Evolutionary conservation across 176 grass and related monocot genomes (phyloP), one percentile per base, ranked within the genome.

Genomic region (Oryza longistaminata): DNA sequence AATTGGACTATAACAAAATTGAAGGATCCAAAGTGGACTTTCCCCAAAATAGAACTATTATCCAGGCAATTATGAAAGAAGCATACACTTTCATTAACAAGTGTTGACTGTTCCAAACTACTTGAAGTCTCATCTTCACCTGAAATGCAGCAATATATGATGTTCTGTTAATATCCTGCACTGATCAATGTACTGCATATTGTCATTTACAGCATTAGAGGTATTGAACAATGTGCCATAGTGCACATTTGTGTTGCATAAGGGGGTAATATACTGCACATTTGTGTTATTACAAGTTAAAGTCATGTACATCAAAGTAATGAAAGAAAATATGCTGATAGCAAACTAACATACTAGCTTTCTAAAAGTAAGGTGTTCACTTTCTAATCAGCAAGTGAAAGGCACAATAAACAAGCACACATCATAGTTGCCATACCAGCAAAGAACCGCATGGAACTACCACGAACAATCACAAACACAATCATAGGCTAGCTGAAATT

Each of bases 111-210:
- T 85, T 92, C 91, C 83, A 99, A 85, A 81, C 74, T 83, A 78
- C 72, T 78, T 6, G 91, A 99, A 74, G 79, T 71, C 21, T 92
- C 90, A 86, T 96, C 88, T 72, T 88, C 88, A 79, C 96, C 96
- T 99, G 82, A 88, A 88, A 93, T 29, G 48, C 40, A 53, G 27
- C 62, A 85, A 89, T 45, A 75, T 86, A 49, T 76, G 16, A 37
- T 78, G 22, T 48, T 16, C 27, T 35, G 52, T 65, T 10, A 79
- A 73, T 78, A 70, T 21, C 26, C 37, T 69, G 27, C 11, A 83
- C 29, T 27, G 24, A 24, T 60, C 5, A 45, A 33, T 71, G 40
- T 66, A 31, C 17, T 39, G 64, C 72, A 65, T 19, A 68, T 49
- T 19, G 26, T 76, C 37, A n/a, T 34, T 34, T 29, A 74, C 39